Evolutionary conservation across 2,329 filamentous ascomycete species (phyloP), one percentile per base, ranked within the genome.

Genomic region (Scleromitrula shiraiana): DNA sequence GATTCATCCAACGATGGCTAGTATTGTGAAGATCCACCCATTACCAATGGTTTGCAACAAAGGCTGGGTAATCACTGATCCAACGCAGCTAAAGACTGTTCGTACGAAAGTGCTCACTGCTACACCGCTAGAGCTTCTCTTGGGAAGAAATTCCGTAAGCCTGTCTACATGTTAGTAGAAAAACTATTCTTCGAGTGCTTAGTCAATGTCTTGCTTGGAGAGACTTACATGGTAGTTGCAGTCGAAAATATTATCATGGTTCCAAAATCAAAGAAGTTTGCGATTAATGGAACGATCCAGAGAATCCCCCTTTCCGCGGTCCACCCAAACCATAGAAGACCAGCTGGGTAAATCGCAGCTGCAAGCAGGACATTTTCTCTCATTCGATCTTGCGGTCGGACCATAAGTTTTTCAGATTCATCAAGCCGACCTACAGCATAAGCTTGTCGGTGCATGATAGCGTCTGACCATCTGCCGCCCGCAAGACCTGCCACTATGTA

Each of bases 101-200:
- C 87, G 72, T 43, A 87, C 72, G 59, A 91, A 87, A 62, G 91
- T 91, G 65, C 91, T 90, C 36, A 90, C 71, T 0, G 87, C 88
- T 3, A 91, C 84, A 1, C 85, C 86, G 9, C 77, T 77, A 4
- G 80, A 85, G 41, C 82, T 83, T 53, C 76, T 74, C 35, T 78
- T 74, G 12, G 85, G 85, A 73, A 91, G 83, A 61, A 91, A 89
- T 61, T 93, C 87, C 0, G 87, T 91, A 55, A 93, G 70, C 27
- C 44, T 46, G 9, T 30, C 14, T 12, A 14, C 14, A n/a, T 2
- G 27, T 41, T 75, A 64, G 1, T 75, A 67, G 0, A 33, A 23
- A n/a, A 23, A 0, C n/a, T n/a, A n/a, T n/a, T 23, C 1, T 10
- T 5, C 1, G 12, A 40, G 15, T 6, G 7, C 0, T 27, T 40